Conservation (phyloP, 169 alveolate species). For the Amoebophrya sp. region DNA sequence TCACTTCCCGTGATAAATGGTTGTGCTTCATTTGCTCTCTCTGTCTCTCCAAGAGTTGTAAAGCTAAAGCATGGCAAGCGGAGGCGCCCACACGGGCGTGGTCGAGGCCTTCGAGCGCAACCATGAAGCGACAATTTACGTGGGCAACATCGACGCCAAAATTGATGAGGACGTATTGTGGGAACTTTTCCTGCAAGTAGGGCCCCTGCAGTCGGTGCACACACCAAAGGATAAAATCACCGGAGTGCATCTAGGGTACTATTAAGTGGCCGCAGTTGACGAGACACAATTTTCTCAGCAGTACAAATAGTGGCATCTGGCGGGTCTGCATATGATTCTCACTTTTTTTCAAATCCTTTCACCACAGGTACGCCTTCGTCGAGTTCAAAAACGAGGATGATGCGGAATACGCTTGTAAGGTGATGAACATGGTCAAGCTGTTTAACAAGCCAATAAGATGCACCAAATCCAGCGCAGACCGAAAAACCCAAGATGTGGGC, state of each 20-base stretch:
- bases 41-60: too few species aligned
- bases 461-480: slow-evolving; percentile 93
- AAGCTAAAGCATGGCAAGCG: too few species aligned
- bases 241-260: slow-evolving; percentile 37
- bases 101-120: slow-evolving; percentile 73
- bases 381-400: slow-evolving; percentile 92
- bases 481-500: slow-evolving; percentile 91
- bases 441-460: slow-evolving; percentile 91
- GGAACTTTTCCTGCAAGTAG: slow-evolving; percentile 95
- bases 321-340: neutral
- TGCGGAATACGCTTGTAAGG: slow-evolving; percentile 93
- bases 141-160: slow-evolving; percentile 88
- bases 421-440: slow-evolving; percentile 91
- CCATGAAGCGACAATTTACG: slow-evolving; percentile 83
- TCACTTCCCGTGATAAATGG: too few species aligned
- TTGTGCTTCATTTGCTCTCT: too few species aligned
- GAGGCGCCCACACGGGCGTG: too few species aligned
- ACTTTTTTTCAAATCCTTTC: too few species aligned
- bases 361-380: slow-evolving; percentile 90
- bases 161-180: slow-evolving; percentile 94
- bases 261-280: neutral
- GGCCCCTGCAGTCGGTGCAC: slow-evolving; percentile 92
- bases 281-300: neutral
- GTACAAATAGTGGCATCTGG: neutral
- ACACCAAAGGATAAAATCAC: slow-evolving; percentile 92